Conservation (phyloP, 768 basidiomycete genomes). For the Sarcomyxa edulis region DNA sequence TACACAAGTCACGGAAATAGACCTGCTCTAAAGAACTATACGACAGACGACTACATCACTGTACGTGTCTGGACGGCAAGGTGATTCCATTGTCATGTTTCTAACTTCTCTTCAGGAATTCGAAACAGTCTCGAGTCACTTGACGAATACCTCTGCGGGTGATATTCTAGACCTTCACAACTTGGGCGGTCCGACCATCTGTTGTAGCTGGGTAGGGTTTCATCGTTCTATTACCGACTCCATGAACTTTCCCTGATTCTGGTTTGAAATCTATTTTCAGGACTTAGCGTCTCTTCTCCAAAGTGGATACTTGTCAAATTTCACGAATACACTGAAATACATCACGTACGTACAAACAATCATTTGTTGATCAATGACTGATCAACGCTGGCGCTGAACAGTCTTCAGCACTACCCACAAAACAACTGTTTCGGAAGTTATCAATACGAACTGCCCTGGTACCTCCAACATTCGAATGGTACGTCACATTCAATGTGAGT, state of each 20-base stretch:
- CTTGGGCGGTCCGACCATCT: constrained; percentile 45
- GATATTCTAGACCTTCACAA: constrained; percentile 31
- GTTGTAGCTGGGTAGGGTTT: constrained; percentile 43
- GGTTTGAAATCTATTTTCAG: constrained; percentile 22
- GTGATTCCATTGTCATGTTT: neutral
- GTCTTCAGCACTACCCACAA: constrained; percentile 50
- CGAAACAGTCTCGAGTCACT: constrained; percentile 24
- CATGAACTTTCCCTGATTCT: neutral
- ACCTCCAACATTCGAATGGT: constrained; percentile 44
- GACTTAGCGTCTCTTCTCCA: constrained; percentile 36
- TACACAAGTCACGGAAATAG: constrained; percentile 39
- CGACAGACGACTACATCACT: constrained; percentile 37
- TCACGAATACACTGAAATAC: constrained; percentile 38
- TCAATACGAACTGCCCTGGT: constrained; percentile 34
- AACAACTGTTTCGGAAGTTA: constrained; percentile 36
- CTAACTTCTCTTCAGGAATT: constrained; percentile 31
- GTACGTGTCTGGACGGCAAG: too few species aligned
- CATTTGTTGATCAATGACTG: neutral
- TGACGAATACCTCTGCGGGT: constrained; percentile 31
- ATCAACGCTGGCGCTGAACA: constrained; percentile 9
- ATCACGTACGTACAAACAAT: constrained; percentile 31
- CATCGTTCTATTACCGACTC: neutral
- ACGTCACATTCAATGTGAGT: constrained; percentile 9
- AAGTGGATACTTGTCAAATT: constrained; percentile 33
- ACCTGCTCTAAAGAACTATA: constrained; percentile 39